Evolutionary conservation across 2,329 filamentous ascomycete species (phyloP), one percentile per base, ranked within the genome.

Genomic region (Pestalotiopsis sp.): DNA sequence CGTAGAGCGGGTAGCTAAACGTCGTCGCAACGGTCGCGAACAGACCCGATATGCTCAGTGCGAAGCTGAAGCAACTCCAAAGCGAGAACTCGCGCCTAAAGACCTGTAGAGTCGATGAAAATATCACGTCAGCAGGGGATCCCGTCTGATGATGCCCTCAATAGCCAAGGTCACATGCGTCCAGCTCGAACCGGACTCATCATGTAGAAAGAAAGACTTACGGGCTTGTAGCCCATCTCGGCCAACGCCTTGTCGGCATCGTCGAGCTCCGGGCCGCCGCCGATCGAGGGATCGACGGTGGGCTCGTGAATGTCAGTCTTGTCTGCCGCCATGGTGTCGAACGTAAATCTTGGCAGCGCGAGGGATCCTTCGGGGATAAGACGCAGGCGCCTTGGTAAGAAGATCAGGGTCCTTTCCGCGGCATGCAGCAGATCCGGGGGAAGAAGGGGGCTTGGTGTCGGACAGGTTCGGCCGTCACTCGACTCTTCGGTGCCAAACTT

Each of bases 81-180:
- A 86, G 78, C 66, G 86, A 87, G 67, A 89, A 89, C 72, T 89
- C 85, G 70, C 87, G 83, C 76, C 86, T 86, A 78, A 88, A 87
- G 66, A 88, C 86, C 76, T 85, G 64, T 22, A 11, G 14, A 1
- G 10, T 20, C 30, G 30, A 7, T 35, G 2, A 35, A 35, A 35
- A 35, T 35, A 35, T 35, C 30, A 7, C 26, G 30, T 35, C 30
- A 35, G 30, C 30, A 6, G 44, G 6, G 5, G 1, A 3, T 52
- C 17, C 6, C 13, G n/a, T 14, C 20, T 67, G 0, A 38, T 9
- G 20, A 30, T 10, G 20, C 17, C 14, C 26, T 13, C 3, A 38
- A 64, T 52, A 6, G 17, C 11, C 9, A 9, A 10, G 13, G 40
- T 52, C 6, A 3, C 3, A 22, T 52, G 44, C 44, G n/a, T n/a